Evolutionary conservation across 768 basidiomycete genomes (phyloP).

Genomic region (Auriculariales sp.): DNA sequence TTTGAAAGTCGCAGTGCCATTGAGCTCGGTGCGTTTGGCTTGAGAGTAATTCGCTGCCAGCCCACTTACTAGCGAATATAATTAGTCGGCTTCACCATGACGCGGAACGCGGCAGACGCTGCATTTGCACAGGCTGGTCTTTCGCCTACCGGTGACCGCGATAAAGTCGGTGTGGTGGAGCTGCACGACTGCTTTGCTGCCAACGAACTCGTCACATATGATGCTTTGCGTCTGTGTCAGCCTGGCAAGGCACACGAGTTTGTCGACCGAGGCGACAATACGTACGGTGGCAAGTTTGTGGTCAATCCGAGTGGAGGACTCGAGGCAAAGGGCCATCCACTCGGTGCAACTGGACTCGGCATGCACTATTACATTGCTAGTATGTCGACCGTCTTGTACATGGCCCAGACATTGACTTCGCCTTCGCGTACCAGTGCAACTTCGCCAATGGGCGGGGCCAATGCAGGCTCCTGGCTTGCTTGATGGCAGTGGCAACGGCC

Average conservation of each 20-base stretch:
- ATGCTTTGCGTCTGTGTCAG: conserved; percentile 60
- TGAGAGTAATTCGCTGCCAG: not conserved
- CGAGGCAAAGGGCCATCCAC: conserved; percentile 80
- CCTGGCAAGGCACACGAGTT: conserved; percentile 55
- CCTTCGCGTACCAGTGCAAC: conserved; percentile 7
- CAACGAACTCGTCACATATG: conserved; percentile 75
- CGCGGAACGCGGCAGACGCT: conserved; percentile 48
- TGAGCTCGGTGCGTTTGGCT: conserved; percentile 54
- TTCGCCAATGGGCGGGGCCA: conserved; percentile 54
- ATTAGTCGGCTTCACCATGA: conserved; percentile 52
- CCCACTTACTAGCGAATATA: not conserved
- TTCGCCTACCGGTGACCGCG: conserved; percentile 40
- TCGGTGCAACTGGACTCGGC: conserved; percentile 69
- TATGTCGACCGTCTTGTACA: conserved; percentile 19
- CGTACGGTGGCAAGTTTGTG: conserved; percentile 80
- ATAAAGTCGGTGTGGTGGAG: conserved; percentile 73
- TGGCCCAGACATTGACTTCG: not conserved
- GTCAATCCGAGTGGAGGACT: conserved; percentile 72
- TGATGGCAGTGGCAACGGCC: conserved; percentile 35
- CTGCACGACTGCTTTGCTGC: conserved; percentile 78
- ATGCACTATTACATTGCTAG: conserved; percentile 83
- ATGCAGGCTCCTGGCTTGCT: conserved; percentile 71
- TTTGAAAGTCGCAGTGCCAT: conserved; percentile 60
- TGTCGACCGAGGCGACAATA: conserved; percentile 65
- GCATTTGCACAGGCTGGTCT: conserved; percentile 64